A percentile compares a stretch with the other conserved stretches of the same genome.
These are phyloP conservation scores for Theobroma grandiflorum DNA, from an alignment of 441 rosid genomes.

Conservation along the genomic window DNA sequence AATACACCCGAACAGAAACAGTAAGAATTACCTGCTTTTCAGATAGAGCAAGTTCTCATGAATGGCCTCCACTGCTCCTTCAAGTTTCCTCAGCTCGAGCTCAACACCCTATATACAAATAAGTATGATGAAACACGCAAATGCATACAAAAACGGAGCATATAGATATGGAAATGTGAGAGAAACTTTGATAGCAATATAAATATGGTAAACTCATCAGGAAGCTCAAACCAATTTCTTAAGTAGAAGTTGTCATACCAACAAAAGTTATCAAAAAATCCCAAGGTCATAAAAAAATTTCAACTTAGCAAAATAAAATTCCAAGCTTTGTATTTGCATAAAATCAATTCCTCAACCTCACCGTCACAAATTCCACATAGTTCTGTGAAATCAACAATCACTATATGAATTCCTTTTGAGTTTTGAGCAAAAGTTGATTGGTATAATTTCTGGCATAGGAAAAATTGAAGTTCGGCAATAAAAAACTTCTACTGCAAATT, in stretches of 20 bases:
- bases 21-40: slow-evolving; percentile 57
- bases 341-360: neutral
- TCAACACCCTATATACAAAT: slow-evolving; percentile 71
- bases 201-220: neutral
- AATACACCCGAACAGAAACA: slow-evolving; percentile 7
- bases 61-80: slow-evolving; percentile 79
- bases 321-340: neutral
- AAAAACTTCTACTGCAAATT: neutral
- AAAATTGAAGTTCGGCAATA: neutral
- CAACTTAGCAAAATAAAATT: neutral
- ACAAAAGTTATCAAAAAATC: neutral
- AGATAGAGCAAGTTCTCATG: slow-evolving; percentile 72
- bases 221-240: slow-evolving; percentile 1
- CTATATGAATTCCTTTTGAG: neutral
- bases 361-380: neutral
- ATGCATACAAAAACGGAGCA: neutral
- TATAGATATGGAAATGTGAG: neutral
- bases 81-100: slow-evolving; percentile 89
- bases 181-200: neutral
- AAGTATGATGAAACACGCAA: slow-evolving; percentile 16
- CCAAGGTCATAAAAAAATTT: neutral
- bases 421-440: neutral
- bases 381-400: neutral
- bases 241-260: neutral
- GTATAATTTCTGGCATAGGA: neutral